Percentiles rank a stretch among this genome's conserved stretches.
Evolutionary conservation across 2,329 filamentous ascomycete species (phyloP).

Genomic region (Colletotrichum aenigma): DNA sequence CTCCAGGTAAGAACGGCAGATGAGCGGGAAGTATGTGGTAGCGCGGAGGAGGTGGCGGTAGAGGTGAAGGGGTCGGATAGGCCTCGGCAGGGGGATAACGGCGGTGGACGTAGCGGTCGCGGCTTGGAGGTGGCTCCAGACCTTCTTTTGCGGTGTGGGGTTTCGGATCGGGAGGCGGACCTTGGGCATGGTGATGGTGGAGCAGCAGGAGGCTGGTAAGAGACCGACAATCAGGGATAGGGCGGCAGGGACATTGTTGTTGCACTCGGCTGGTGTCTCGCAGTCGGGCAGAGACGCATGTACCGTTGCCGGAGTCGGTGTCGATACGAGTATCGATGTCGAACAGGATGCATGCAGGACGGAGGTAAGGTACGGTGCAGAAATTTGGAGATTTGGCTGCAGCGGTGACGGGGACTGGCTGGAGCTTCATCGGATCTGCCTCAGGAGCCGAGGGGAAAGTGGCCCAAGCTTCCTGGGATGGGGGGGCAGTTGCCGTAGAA

Average conservation of each 20-base stretch:
- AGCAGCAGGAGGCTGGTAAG: not conserved
- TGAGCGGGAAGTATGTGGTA: constrained; percentile 61
- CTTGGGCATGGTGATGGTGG: not conserved
- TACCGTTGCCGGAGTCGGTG: not conserved
- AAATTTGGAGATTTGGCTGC: not conserved
- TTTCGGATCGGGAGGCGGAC: constrained; percentile 37
- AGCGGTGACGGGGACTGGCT: not conserved
- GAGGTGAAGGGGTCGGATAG: constrained; percentile 43
- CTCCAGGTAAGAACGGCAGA: constrained; percentile 49
- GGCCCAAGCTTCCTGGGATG: not conserved
- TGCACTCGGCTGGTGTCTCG: not conserved
- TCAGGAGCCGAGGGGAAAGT: not conserved
- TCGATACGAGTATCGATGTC: not conserved
- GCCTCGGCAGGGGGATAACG: constrained; percentile 35
- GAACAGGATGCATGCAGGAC: constrained; percentile 17
- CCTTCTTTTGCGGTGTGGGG: not conserved
- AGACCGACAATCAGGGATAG: not conserved
- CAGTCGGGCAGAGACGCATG: constrained; percentile 11
- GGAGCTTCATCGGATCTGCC: not conserved
- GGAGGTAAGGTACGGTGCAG: not conserved
- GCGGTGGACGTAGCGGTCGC: constrained; percentile 24
- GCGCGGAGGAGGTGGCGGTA: constrained; percentile 67
- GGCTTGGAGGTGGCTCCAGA: not conserved
- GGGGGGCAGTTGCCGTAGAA: not conserved
- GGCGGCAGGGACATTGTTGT: not conserved